Conservation (phyloP, 192 early-diverging fungal species). For the Chytriomyces sp. region DNA sequence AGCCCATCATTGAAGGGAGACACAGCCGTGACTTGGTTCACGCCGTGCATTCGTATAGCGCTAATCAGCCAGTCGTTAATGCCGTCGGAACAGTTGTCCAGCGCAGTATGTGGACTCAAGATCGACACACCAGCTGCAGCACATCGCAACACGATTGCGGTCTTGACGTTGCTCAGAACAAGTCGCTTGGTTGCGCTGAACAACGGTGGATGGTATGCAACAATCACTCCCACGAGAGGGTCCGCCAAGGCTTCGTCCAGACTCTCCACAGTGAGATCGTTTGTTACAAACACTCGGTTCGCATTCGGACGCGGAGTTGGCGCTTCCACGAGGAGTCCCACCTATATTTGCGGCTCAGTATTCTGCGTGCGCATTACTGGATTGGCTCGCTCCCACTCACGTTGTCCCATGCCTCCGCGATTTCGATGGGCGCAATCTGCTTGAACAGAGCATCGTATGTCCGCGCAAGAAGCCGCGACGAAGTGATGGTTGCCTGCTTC, state of each 20-base stretch:
- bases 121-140: conserved; percentile 78
- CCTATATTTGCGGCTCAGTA: neutral
- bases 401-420: conserved; percentile 35
- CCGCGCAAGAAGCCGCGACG: conserved; percentile 16
- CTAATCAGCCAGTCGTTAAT: conserved; percentile 93
- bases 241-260: conserved; percentile 80
- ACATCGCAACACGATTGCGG: conserved; percentile 78
- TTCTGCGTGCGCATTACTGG: too few species aligned
- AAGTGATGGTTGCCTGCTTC: neutral
- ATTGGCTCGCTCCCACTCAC: neutral
- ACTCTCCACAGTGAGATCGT: conserved; percentile 83
- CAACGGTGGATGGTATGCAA: conserved; percentile 94
- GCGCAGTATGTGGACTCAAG: conserved; percentile 89
- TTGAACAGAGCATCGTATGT: neutral
- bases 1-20: too few species aligned
- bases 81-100: conserved; percentile 80
- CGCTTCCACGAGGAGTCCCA: conserved; percentile 86
- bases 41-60: conserved; percentile 42
- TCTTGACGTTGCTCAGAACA: conserved; percentile 74
- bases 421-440: conserved; percentile 10
- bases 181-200: conserved; percentile 84
- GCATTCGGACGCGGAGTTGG: conserved; percentile 75
- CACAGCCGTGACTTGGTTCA: too few species aligned
- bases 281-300: conserved; percentile 84
- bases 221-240: conserved; percentile 80